Evolutionary conservation across 1,284 basidiomycete species (phyloP).

Genomic region (Cerioporus squamosus): DNA sequence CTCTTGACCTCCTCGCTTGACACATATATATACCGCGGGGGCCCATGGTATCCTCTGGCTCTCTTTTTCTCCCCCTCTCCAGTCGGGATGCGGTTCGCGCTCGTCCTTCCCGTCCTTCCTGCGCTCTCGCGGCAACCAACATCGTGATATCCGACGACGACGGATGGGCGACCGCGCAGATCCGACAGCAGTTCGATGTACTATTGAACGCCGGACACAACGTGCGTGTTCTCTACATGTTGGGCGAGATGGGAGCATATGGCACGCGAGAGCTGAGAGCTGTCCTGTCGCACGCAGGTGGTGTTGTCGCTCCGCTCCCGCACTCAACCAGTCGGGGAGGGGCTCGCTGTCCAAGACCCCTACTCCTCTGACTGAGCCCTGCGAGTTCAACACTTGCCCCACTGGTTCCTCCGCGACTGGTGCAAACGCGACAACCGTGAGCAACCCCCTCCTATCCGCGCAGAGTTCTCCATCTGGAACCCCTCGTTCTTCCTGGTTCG

Average conservation of each 20-base stretch:
- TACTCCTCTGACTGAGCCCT: slow-evolving; percentile 35
- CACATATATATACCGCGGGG: neutral
- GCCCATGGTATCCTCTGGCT: too few relatives aligned
- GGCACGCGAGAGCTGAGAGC: too few relatives aligned
- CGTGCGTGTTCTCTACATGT: slow-evolving; percentile 19
- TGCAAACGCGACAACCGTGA: slow-evolving; percentile 43
- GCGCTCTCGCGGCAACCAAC: slow-evolving; percentile 16
- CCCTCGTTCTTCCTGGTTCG: too few relatives aligned
- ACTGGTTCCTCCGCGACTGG: slow-evolving; percentile 48
- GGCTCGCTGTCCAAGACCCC: slow-evolving; percentile 38
- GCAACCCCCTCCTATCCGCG: slow-evolving; percentile 28
- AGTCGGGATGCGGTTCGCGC: slow-evolving; percentile 10
- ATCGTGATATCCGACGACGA: slow-evolving; percentile 39
- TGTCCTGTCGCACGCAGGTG: slow-evolving; percentile 32
- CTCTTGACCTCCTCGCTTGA: neutral
- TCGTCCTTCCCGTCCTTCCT: slow-evolving; percentile 7
- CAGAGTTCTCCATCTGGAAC: too few relatives aligned
- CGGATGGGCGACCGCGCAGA: slow-evolving; percentile 47
- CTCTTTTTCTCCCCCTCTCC: neutral
- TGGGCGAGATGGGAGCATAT: too few relatives aligned
- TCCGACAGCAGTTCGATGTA: slow-evolving; percentile 44
- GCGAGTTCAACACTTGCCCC: slow-evolving; percentile 46
- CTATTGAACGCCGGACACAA: slow-evolving; percentile 39
- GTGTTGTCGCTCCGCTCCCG: slow-evolving; percentile 48
- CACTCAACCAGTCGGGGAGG: slow-evolving; percentile 47